Evolutionary conservation across 2,329 filamentous ascomycete species (phyloP).

Genomic region (Fusarium humuli): DNA sequence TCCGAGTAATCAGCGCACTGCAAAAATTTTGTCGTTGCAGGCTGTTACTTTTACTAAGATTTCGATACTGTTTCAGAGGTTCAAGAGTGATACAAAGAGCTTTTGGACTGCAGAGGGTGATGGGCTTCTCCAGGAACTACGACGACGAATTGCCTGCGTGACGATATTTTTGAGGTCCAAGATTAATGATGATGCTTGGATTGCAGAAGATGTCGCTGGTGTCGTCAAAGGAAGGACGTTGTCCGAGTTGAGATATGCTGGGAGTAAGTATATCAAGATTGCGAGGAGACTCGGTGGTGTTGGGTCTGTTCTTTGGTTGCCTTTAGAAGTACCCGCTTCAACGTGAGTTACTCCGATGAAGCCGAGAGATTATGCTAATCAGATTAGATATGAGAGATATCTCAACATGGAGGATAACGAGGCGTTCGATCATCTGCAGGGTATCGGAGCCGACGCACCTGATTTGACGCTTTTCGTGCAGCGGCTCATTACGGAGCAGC

Average conservation of each 20-base stretch:
- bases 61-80: slow-evolving; percentile 25
- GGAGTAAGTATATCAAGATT: slow-evolving; percentile 52
- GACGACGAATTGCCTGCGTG: slow-evolving; percentile 47
- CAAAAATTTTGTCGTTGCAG: slow-evolving; percentile 45
- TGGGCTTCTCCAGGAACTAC: slow-evolving; percentile 40
- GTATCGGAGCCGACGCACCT: slow-evolving; percentile 28
- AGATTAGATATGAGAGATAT: slow-evolving; percentile 49
- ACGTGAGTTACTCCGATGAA: slow-evolving; percentile 44
- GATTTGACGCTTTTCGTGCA: slow-evolving; percentile 41
- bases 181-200: slow-evolving; percentile 36
- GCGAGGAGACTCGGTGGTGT: slow-evolving; percentile 47
- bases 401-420: slow-evolving; percentile 51
- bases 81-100: slow-evolving; percentile 19
- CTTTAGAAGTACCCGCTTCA: slow-evolving; percentile 48
- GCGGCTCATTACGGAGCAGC: slow-evolving; percentile 38
- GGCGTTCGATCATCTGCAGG: slow-evolving; percentile 45
- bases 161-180: slow-evolving; percentile 48
- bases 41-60: slow-evolving; percentile 27
- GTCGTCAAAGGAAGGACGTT: slow-evolving; percentile 40
- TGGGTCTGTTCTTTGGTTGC: slow-evolving; percentile 50
- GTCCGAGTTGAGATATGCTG: slow-evolving; percentile 48
- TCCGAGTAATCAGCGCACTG: slow-evolving; percentile 48
- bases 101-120: slow-evolving; percentile 44
- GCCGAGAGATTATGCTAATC: neutral
- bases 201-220: slow-evolving; percentile 37